Base-by-base conservation (phyloP, 2,329 filamentous ascomycete species). In the Aspergillus novoparasiticus region DNA sequence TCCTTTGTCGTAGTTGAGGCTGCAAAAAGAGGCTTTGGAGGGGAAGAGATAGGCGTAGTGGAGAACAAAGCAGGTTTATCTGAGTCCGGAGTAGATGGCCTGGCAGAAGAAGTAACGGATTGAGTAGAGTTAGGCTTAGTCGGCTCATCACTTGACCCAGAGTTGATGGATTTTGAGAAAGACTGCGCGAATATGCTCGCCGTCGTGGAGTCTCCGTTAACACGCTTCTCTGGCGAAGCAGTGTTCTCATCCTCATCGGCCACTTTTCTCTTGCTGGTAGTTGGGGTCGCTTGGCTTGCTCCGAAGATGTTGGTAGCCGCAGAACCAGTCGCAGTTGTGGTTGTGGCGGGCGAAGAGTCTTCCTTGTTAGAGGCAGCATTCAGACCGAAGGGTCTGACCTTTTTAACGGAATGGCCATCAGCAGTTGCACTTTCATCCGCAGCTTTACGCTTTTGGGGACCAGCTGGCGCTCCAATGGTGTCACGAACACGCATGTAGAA, bases 401-500 rank as follows among this genome's bases (percentile, higher is more conserved):
- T 75, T 60, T 74, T 76, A 21, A 63, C 55, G 19, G 64, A 26
- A 19, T 58, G 56, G 14, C 41, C 62, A 19, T 70, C 62, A 9
- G 61, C 63, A 45, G 58, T 19, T 50, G 65, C 60, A 46, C 65
- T 65, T 26, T 67, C 64, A 30, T 69, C 66, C 11, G 51, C 30
- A 21, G 64, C 59, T 66, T 76, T 77, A 50, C 75, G 73, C 64
- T 77, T 75, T 66, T 66, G 26, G 64, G 62, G 1, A 6, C 70
- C 75, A 56, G 79, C 60, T 5, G 78, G 77, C 19, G 69, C 69
- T 34, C 77, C 78, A 54, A 81, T 72, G 2, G 73, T 72, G 21
- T 76, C 74, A 51, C 79, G 78, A 58, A 76, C 70, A 51, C 73
- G 73, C 57, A 78, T 66, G 63, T 81, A 81, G 58, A 75, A 75